phyloP scores from a whole-genome alignment of 2,329 filamentous ascomycete genomes.

The Tolypocladium amazonense region DNA sequence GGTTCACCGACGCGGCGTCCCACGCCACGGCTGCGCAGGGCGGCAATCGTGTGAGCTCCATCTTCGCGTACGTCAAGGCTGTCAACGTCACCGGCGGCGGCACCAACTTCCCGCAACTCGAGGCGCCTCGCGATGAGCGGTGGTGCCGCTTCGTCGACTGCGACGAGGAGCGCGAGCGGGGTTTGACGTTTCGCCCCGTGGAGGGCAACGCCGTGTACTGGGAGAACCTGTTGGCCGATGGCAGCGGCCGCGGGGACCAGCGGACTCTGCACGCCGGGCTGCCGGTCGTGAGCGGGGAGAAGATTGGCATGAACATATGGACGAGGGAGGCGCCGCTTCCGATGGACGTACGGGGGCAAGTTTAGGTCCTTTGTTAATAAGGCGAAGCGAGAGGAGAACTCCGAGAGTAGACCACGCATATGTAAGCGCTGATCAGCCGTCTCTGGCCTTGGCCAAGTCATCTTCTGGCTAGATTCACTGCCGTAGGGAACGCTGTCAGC shows the following conservation, averaged over 20 bases:
- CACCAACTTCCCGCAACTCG: conserved; percentile 36
- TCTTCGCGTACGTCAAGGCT: conserved; percentile 36
- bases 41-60: conserved; percentile 33
- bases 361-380: background rate
- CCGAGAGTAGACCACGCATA: background rate
- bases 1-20: conserved; percentile 28
- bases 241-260: conserved; percentile 24
- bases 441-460: background rate
- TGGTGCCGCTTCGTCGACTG: conserved; percentile 38
- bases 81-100: conserved; percentile 33
- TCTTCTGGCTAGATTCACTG: background rate
- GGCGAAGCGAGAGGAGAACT: background rate
- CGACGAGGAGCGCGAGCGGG: conserved; percentile 33
- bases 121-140: conserved; percentile 21
- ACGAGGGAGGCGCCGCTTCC: conserved; percentile 30
- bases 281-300: conserved; percentile 32
- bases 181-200: conserved; percentile 35
- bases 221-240: conserved; percentile 30
- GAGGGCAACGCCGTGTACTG: conserved; percentile 38
- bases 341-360: conserved; percentile 10
- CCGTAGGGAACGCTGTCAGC: background rate
- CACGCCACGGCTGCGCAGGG: conserved; percentile 27
- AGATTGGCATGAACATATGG: conserved; percentile 44
- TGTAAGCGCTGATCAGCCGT: background rate
- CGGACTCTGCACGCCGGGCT: conserved; percentile 35